A percentile compares a stretch with the other conserved stretches of the same genome.
Conservation (phyloP, 2,329 filamentous ascomycete genomes). For the Cyphellophora europaea region DNA sequence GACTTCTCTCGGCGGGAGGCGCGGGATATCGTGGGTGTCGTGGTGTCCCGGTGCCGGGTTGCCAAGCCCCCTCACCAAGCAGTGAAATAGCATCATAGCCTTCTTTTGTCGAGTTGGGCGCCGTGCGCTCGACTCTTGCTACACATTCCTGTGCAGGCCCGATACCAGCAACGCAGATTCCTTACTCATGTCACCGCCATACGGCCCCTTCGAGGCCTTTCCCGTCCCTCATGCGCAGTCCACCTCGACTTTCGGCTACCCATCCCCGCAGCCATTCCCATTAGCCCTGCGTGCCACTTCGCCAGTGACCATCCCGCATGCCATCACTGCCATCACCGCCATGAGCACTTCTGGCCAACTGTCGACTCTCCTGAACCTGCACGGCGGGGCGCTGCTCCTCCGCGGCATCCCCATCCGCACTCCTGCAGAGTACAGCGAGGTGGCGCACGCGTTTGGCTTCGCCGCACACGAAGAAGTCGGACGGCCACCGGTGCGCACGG, state of each 20-base stretch:
- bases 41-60: no score
- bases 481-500: conserved; percentile 1
- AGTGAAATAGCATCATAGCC: no score
- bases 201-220: no score
- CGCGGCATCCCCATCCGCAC: conserved; percentile 20
- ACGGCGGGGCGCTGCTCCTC: background rate
- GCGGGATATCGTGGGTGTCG: no score
- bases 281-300: background rate
- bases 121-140: no score
- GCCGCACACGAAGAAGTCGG: conserved; percentile 3
- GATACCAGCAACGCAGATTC: no score
- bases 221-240: no score
- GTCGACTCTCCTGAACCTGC: background rate
- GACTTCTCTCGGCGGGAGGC: no score
- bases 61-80: no score
- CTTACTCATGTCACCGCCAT: no score
- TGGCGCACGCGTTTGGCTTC: conserved; percentile 1
- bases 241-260: background rate
- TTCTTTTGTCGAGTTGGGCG: no score
- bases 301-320: background rate
- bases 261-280: background rate
- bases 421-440: background rate
- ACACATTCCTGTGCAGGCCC: no score
- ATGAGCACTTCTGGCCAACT: background rate
- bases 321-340: background rate